phyloP scores from a whole-genome alignment of 1,139 yeast species.

The Candida pseudoviswanathii region DNA sequence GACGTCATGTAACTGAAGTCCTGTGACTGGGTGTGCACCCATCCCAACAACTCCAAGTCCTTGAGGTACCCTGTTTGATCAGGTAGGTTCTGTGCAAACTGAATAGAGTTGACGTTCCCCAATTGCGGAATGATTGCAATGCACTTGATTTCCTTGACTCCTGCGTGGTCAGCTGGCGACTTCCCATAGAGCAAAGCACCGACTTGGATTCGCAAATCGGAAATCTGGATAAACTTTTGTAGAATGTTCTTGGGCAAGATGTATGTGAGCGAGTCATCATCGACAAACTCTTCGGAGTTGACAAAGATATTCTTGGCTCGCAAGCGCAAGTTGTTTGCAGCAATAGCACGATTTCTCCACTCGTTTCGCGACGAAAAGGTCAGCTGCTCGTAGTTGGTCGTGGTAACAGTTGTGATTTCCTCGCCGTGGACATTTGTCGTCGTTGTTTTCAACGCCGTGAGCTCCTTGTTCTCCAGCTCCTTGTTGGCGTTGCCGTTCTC shows the following conservation, averaged over 20 bases:
- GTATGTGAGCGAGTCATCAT: conserved; percentile 58
- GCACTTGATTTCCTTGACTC: conserved; percentile 75
- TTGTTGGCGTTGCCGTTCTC: conserved; percentile 47
- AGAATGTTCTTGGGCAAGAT: conserved; percentile 82
- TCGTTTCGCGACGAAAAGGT: conserved; percentile 82
- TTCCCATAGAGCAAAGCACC: conserved; percentile 81
- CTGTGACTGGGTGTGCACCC: conserved; percentile 77
- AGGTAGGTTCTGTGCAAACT: conserved; percentile 57
- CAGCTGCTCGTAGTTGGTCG: conserved; percentile 85
- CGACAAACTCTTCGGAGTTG: conserved; percentile 53
- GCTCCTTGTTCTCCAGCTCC: conserved; percentile 36
- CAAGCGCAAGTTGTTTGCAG: conserved; percentile 70
- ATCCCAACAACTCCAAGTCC: conserved; percentile 67
- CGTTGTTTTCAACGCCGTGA: conserved; percentile 80
- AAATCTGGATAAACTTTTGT: conserved; percentile 73
- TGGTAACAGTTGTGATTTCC: conserved; percentile 90
- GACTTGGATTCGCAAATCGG: conserved; percentile 81
- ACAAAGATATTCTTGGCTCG: conserved; percentile 80
- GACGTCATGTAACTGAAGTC: conserved; percentile 68
- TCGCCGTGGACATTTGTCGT: conserved; percentile 95
- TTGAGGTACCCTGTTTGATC: conserved; percentile 33
- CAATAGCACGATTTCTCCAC: conserved; percentile 89
- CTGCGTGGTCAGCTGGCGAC: conserved; percentile 69
- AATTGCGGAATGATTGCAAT: conserved; percentile 88
- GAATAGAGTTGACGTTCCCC: conserved; percentile 69